Base-by-base conservation (phyloP, 2,329 filamentous ascomycete species). In the Truncatella angustata region DNA sequence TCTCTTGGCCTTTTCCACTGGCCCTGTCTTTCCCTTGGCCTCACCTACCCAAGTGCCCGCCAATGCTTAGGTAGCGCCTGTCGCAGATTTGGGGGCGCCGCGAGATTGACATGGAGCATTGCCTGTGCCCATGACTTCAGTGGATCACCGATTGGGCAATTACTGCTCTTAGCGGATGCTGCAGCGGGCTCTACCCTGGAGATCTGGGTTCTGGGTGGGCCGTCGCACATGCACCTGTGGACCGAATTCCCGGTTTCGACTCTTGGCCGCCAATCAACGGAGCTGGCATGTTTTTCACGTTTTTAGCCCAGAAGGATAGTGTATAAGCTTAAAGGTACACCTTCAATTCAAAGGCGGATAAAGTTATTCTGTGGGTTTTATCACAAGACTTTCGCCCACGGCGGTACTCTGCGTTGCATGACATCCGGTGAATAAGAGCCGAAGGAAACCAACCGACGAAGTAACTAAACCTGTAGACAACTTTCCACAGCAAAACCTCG, bases 61-160 rank as follows among this genome's bases (percentile, higher is more conserved):
- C 7, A 16, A 9, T 7, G 14, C 36, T n/a, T 16, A 5, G 12
- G 44, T 47, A 47, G 44, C 28, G 44, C 30, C 45, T 49, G 45
- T 49, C 34, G 45, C 45, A 49, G 45, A 49, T 49, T 49, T 36
- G 45, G 32, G 37, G 45, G 43, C 37, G n/a, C n/a, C n/a, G 45
- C 34, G 45, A 49, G 45, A 49, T 49, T 49, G 45, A 49, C 32
- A n/a, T 18, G 14, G 43, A 35, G 43, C 43, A 46, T 32, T 20
- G 30, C 30, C 43, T 28, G n/a, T 44, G 21, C 16, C 40, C 40
- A 44, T 26, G 40, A 16, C 12, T 23, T 20, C n/a, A 21, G 40
- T 44, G 40, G 21, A 18, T 24, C 20, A 9, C 18, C 28, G 23
- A 47, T 47, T 47, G 44, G 44, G 26, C 44, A 14, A 18, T 34